Base-by-base conservation (phyloP, 768 basidiomycete species). In the Holtermanniella nyarrowii region DNA sequence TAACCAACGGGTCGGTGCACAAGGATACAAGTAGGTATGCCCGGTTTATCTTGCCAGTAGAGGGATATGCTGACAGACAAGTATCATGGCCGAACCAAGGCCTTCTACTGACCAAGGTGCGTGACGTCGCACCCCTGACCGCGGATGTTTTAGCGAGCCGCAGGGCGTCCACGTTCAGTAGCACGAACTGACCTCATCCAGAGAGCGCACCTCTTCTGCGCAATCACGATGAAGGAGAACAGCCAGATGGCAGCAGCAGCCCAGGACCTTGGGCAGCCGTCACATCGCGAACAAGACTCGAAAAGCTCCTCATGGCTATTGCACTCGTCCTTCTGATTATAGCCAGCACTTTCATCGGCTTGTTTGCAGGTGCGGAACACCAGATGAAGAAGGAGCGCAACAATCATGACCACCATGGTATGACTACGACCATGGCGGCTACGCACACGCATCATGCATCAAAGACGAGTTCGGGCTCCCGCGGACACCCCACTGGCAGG, bases 291-390 rank as follows among this genome's bases (percentile, higher is more conserved):
- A 27, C 58, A n/a, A 49, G 65, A 5, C 78, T 95, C 55, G 83
- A 88, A 46, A 85, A 88, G 74, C 75, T 88, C 47, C 81, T 97
- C 1, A 80, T 88, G 11, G 75, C 83, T 18, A 75, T 86, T 43
- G 78, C 80, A 0, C 78, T 97, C 54, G 70, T 85, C 23, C 77
- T 99, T 44, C 77, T 97, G 13, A 77, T 96, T 43, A 77, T 88
- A 44, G 82, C 80, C 58, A 85, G 86, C 5, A 77, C 87, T n/a
- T 91, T 93, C 71, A 83, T 91, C 55, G 93, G 93, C 10, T 76
- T 99, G 3, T 96, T 90, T 70, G 84, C 88, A 26, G 95, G 95
- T 10, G 83, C 84, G 1, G 81, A 88, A 67, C 84, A 86, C 64
- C 82, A 81, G 55, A 77, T 89, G 48, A 79, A 79, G 54, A 75